Percentiles rank a stretch among this genome's conserved stretches.
These are phyloP conservation scores for Ganoderma boninense DNA, from an alignment of 1,284 basidiomycete genomes.

Conservation along the genomic window DNA sequence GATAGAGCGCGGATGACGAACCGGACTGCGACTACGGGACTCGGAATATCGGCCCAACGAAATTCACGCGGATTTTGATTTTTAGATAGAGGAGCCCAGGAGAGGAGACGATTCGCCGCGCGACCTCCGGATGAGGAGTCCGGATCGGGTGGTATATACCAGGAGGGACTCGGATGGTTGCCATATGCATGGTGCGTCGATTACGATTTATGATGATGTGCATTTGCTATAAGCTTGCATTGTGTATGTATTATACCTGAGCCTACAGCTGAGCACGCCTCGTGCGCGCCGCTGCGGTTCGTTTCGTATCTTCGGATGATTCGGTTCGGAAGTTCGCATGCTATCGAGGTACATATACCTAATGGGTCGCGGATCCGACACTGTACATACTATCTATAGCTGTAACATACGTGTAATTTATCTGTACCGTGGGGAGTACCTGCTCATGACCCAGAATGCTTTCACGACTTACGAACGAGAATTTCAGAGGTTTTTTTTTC, in stretches of 20 bases:
- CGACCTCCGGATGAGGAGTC: neutral
- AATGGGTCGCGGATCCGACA: slow-evolving; percentile 21
- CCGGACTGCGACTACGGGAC: neutral
- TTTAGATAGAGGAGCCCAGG: neutral
- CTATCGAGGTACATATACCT: slow-evolving; percentile 8
- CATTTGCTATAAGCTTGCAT: neutral
- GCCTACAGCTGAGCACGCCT: neutral
- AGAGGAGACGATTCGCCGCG: neutral
- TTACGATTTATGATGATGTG: neutral
- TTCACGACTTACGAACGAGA: slow-evolving; percentile 1
- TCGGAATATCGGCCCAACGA: neutral
- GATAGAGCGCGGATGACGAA: slow-evolving; percentile 35
- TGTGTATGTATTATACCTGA: neutral
- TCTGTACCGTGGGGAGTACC: slow-evolving; percentile 23
- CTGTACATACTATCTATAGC: slow-evolving; percentile 24
- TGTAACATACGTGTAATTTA: slow-evolving; percentile 31
- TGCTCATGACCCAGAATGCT: no score
- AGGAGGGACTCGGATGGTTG: neutral
- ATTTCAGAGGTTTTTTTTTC: neutral
- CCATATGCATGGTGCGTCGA: slow-evolving; percentile 11
- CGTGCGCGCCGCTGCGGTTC: slow-evolving; percentile 1
- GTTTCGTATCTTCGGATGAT: neutral
- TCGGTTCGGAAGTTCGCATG: slow-evolving; percentile 18
- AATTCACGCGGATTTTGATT: neutral
- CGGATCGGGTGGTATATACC: slow-evolving; percentile 2